Percentiles rank a stretch among this genome's conserved stretches.
These are phyloP conservation scores for Phaeosphaeria sp. DNA, from an alignment of 2,329 filamentous ascomycete genomes.

Conservation along the genomic window DNA sequence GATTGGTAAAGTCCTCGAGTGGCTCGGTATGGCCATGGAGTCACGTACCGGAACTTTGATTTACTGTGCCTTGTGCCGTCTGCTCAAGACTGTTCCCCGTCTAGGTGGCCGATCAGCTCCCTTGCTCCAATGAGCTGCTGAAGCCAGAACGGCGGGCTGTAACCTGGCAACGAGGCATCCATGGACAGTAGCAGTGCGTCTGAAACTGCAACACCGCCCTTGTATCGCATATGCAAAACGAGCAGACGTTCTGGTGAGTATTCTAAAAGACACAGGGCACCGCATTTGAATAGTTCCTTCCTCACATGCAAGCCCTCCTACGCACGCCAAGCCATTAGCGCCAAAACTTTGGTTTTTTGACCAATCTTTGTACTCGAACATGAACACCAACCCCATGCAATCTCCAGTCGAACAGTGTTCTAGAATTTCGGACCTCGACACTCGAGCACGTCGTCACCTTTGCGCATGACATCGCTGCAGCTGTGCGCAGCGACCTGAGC, in stretches of 20 bases:
- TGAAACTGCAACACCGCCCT: too few relatives aligned
- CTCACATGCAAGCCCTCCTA: conserved; percentile 1
- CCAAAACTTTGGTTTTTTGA: conserved; percentile 6
- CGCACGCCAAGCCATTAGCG: conserved; percentile 10
- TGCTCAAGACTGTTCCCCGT: too few relatives aligned
- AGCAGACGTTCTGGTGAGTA: background rate
- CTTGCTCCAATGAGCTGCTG: background rate
- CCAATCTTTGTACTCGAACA: conserved; percentile 5
- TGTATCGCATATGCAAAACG: background rate
- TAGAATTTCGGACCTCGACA: background rate
- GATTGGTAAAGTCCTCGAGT: background rate
- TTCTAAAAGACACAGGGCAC: background rate
- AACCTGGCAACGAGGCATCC: background rate
- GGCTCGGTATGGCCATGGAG: background rate
- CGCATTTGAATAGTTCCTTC: conserved; percentile 1
- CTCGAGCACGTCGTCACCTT: background rate
- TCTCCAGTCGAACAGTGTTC: background rate
- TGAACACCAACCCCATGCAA: conserved; percentile 5
- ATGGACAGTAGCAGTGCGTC: too few relatives aligned
- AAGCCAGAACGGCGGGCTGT: background rate
- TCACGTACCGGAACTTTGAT: background rate
- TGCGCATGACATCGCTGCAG: background rate
- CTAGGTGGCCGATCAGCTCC: too few relatives aligned
- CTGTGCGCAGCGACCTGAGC: background rate
- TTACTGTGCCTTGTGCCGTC: too few relatives aligned